These are phyloP conservation scores for Globisporangium apiculatum DNA, from an alignment of 352 stramenopile genomes.

Conservation along the genomic window DNA sequence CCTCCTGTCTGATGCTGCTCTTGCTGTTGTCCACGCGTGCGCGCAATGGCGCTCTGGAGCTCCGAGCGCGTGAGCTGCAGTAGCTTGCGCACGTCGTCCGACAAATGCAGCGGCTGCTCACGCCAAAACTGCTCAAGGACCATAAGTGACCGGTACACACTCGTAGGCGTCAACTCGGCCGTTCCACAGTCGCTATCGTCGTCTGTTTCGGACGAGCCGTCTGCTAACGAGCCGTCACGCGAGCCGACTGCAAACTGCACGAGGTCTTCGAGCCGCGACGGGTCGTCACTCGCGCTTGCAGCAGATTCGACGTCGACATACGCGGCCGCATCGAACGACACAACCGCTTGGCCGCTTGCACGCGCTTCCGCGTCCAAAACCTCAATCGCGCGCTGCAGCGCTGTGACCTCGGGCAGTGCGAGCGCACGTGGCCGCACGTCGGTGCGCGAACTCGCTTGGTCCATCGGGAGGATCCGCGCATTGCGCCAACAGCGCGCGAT, in stretches of 20 bases:
- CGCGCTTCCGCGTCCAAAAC: slow-evolving; percentile 2
- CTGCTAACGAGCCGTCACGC: not conserved
- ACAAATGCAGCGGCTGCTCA: slow-evolving; percentile 9
- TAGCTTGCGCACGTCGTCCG: slow-evolving; percentile 7
- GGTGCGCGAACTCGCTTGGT: slow-evolving; percentile 1
- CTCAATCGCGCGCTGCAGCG: slow-evolving; percentile 1
- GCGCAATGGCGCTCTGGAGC: slow-evolving; percentile 4
- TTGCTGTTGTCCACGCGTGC: not conserved
- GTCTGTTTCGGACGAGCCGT: not conserved
- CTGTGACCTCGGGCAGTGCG: not conserved
- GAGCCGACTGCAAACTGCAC: slow-evolving; percentile 8
- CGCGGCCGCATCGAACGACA: not conserved
- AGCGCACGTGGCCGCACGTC: slow-evolving; percentile 2
- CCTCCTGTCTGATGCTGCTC: not conserved
- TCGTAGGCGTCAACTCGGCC: not conserved
- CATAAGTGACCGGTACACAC: slow-evolving; percentile 11
- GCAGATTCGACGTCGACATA: not conserved
- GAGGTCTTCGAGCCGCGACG: slow-evolving; percentile 9
- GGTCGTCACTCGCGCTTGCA: not conserved
- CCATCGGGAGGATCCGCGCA: slow-evolving; percentile 11
- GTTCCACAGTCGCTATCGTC: not conserved
- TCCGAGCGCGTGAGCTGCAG: slow-evolving; percentile 12
- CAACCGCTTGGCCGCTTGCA: not conserved
- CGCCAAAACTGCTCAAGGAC: slow-evolving; percentile 16
- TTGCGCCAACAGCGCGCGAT: slow-evolving; percentile 11